Evolutionary conservation across 73 alveolate genomes (phyloP).

Genomic region (Urostyla sp.): DNA sequence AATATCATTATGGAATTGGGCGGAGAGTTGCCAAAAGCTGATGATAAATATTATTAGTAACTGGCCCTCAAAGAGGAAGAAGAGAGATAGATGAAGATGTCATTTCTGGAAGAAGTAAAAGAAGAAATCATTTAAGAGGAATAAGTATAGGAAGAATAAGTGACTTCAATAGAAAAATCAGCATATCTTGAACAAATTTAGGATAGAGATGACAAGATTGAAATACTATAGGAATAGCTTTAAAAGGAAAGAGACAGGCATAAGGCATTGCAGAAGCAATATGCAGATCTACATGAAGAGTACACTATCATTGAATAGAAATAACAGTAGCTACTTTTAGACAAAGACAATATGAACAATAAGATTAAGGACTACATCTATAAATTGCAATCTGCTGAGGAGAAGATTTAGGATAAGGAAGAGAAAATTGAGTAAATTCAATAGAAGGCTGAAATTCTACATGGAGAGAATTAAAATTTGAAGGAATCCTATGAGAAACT

Average conservation of each 20-base stretch:
- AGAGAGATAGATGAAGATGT: constrained; percentile 24
- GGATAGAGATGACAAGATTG: constrained; percentile 18
- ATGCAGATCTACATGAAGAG: constrained; percentile 43
- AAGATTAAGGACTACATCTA: constrained; percentile 24
- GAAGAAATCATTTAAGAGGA: constrained; percentile 16
- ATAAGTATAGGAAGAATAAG: background rate
- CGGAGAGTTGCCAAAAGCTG: constrained; percentile 56
- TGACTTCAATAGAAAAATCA: background rate
- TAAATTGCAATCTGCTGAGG: constrained; percentile 35
- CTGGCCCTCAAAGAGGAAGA: background rate
- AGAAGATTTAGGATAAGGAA: constrained; percentile 55
- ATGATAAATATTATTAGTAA: constrained; percentile 1
- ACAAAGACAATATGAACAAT: background rate
- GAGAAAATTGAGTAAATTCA: constrained; percentile 46
- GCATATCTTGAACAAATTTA: background rate
- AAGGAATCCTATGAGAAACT: constrained; percentile 48
- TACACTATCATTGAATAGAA: constrained; percentile 1
- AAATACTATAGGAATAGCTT: constrained; percentile 8
- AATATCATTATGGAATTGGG: constrained; percentile 37
- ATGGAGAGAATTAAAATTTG: constrained; percentile 44
- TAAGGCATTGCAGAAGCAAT: constrained; percentile 1
- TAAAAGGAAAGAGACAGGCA: constrained; percentile 43
- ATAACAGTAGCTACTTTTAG: background rate
- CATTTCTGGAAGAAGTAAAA: background rate
- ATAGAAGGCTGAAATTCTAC: constrained; percentile 24